Base-by-base conservation (phyloP, 495 filamentous ascomycete species). In the Immersiella caudata region DNA sequence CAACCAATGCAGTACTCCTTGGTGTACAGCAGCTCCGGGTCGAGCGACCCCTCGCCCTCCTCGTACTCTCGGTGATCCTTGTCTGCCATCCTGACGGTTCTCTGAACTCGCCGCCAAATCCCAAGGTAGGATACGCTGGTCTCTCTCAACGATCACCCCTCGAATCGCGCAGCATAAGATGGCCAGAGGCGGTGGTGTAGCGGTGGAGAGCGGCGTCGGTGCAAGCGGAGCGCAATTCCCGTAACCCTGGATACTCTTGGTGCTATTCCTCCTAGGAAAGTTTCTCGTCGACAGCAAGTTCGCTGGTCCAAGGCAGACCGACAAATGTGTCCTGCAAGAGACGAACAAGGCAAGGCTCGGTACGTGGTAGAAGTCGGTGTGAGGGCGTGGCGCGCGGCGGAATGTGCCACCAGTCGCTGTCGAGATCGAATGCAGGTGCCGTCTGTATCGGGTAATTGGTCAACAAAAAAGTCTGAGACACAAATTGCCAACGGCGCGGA, bases 1-100 rank as follows among this genome's bases (percentile, higher is more conserved):
- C 64, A 82, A 96, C 93, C 93, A 79, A 97, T 96, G 82, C 91
- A 94, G 71, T 90, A 90, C 79, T 97, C 93, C 79, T 94, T 96
- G 68, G 91, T 96, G 74, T 97, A 97, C 29, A 97, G 83, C 56
- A 88, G 87, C 77, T 94, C 92, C 12, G 94, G 94, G 78, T 97
- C 93, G 58, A 93, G 66, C 5, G 79, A 76, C 65, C 76, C 81
- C 68, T 80, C 80, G 60, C 70, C 66, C 14, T 81, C 79, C 20
- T 82, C 78, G 65, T 78, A 78, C 60, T 79, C 77, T 12, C 70
- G 67, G n/a, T 66, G 26, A 9, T 73, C 70, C 68, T 75, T 76
- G 69, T 82, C 80, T 60, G 76, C 74, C 81, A 84, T 83, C 21
- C 51, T 72, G 67, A n/a, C 4, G 7, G 16, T 40, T 33, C 3